phyloP scores from a whole-genome alignment of 2,329 filamentous ascomycete species.

The Incumbomyces lentus region DNA sequence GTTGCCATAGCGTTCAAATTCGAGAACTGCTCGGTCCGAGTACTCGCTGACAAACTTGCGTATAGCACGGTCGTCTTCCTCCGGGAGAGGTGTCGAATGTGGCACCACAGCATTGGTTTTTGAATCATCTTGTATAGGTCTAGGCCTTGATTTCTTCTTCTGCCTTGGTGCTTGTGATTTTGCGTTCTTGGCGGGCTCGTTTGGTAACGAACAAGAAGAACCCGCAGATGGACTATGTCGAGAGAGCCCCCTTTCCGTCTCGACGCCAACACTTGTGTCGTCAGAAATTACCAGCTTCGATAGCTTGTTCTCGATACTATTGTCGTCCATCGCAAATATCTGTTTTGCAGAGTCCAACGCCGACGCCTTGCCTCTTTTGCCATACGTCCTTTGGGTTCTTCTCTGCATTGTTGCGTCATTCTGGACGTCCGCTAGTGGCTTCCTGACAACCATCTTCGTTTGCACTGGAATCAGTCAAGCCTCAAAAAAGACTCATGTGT shows the following conservation, averaged over 20 bases:
- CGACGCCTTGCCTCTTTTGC: slow-evolving; percentile 5
- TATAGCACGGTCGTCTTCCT: slow-evolving; percentile 12
- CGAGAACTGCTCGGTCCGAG: neutral
- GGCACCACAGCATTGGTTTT: too few species aligned
- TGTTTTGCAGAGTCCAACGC: slow-evolving; percentile 9
- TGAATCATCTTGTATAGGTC: too few species aligned
- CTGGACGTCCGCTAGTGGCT: slow-evolving; percentile 12
- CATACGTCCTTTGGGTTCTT: slow-evolving; percentile 17
- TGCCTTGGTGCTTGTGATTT: too few species aligned
- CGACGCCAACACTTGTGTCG: too few species aligned
- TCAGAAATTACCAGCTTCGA: slow-evolving; percentile 12
- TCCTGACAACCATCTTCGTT: slow-evolving; percentile 11
- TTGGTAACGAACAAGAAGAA: too few species aligned
- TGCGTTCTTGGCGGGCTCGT: too few species aligned
- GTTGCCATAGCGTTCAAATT: slow-evolving; percentile 15
- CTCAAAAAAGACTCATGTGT: too few species aligned
- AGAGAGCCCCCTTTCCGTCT: too few species aligned
- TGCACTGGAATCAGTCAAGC: too few species aligned
- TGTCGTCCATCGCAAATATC: slow-evolving; percentile 10
- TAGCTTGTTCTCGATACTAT: slow-evolving; percentile 13
- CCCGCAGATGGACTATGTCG: too few species aligned
- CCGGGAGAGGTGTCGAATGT: slow-evolving; percentile 4
- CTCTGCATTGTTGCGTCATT: slow-evolving; percentile 13
- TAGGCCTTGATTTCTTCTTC: too few species aligned
- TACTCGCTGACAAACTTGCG: slow-evolving; percentile 11